Conservation (phyloP, 2,329 filamentous ascomycete genomes). For the Colletotrichum sp. region DNA sequence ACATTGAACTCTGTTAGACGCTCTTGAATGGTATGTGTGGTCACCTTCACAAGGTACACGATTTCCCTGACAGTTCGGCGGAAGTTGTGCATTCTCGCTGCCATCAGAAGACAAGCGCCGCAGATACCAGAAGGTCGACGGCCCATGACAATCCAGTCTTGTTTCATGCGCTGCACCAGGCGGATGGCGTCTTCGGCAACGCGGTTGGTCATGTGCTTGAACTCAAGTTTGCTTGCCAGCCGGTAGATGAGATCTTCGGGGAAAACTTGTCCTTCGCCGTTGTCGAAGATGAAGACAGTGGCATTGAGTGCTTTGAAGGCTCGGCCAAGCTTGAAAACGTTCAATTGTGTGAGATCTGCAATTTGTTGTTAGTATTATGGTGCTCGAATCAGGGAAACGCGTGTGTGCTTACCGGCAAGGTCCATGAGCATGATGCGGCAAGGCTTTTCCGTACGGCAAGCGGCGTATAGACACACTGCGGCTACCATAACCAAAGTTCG, state of each 20-base stretch:
- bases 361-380: background rate
- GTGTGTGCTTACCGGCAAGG: slow-evolving; percentile 58
- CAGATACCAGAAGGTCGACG: slow-evolving; percentile 93
- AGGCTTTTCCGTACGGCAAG: slow-evolving; percentile 78
- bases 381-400: background rate
- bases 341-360: slow-evolving; percentile 75
- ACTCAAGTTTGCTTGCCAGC: slow-evolving; percentile 91
- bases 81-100: slow-evolving; percentile 98
- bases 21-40: slow-evolving; percentile 89
- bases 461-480: slow-evolving; percentile 90
- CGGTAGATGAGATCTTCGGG: slow-evolving; percentile 91
- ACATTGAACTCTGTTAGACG: slow-evolving; percentile 90
- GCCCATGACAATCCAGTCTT: slow-evolving; percentile 97
- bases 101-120: slow-evolving; percentile 91
- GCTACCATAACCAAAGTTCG: slow-evolving; percentile 85
- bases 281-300: slow-evolving; percentile 23
- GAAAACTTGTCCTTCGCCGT: slow-evolving; percentile 71
- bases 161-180: slow-evolving; percentile 90
- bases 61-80: slow-evolving; percentile 91
- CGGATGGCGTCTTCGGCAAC: slow-evolving; percentile 89
- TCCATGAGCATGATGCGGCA: slow-evolving; percentile 95
- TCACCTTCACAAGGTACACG: slow-evolving; percentile 98
- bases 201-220: slow-evolving; percentile 79
- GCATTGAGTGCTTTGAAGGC: slow-evolving; percentile 80
- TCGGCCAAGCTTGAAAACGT: slow-evolving; percentile 90